Evolutionary conservation across 441 rosid species (phyloP).

Genomic region (Jatropha podagrica): DNA sequence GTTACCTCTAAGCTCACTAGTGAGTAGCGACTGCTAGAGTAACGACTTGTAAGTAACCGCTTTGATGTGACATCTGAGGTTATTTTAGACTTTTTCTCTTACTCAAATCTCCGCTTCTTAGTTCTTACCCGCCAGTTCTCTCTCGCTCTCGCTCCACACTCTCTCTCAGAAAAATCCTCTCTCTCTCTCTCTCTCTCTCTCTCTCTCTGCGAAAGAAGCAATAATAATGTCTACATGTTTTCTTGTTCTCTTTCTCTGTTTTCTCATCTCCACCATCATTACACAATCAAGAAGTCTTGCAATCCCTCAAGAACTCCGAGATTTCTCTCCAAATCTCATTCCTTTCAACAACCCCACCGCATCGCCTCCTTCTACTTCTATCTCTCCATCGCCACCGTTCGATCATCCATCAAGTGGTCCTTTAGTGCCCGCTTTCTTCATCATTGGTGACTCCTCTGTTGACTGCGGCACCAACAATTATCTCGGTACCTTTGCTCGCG

Average conservation of each 20-base stretch:
- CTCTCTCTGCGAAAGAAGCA: too few relatives aligned
- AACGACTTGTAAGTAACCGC: not conserved
- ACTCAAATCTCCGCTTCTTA: not conserved
- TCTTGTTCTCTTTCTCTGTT: constrained; percentile 33
- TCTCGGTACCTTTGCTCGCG: constrained; percentile 87
- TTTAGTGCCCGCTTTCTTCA: constrained; percentile 62
- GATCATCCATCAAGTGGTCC: constrained; percentile 22
- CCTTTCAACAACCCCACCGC: constrained; percentile 13
- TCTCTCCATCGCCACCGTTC: constrained; percentile 23
- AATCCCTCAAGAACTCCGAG: constrained; percentile 32
- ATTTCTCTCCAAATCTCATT: constrained; percentile 21
- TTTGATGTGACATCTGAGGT: not conserved
- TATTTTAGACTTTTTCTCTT: not conserved
- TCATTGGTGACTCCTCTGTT: constrained; percentile 84
- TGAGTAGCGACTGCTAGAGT: too few relatives aligned
- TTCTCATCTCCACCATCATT: constrained; percentile 19
- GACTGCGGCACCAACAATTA: constrained; percentile 84
- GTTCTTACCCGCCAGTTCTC: constrained; percentile 1
- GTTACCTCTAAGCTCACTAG: not conserved
- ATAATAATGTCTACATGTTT: constrained; percentile 36
- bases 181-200: not conserved
- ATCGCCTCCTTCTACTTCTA: constrained; percentile 26
- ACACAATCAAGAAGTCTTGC: constrained; percentile 26
- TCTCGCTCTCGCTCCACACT: not conserved
- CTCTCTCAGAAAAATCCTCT: not conserved